Evolutionary conservation across 345 rosid species (phyloP).

Genomic region (Combretum micranthum): DNA sequence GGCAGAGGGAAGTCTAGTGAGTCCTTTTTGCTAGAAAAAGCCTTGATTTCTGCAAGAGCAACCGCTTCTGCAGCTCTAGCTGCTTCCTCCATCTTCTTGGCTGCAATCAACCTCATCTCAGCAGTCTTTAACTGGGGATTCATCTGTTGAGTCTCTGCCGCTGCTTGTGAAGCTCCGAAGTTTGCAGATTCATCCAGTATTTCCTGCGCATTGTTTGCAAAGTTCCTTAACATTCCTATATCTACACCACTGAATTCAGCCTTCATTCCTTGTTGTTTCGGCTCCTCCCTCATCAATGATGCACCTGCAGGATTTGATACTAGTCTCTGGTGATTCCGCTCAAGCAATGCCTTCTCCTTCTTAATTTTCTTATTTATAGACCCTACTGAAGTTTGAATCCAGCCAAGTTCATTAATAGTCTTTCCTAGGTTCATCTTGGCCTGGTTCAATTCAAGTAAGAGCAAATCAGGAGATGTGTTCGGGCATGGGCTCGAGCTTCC

Average conservation of each 20-base stretch:
- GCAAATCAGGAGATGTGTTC: constrained; percentile 58
- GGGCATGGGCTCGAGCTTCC: constrained; percentile 41
- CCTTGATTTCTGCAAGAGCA: constrained; percentile 64
- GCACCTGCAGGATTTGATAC: constrained; percentile 53
- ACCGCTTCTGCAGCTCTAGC: constrained; percentile 93
- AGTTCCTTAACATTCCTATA: background rate
- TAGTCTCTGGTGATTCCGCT: constrained; percentile 55
- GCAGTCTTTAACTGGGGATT: constrained; percentile 45
- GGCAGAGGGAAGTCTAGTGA: constrained; percentile 44
- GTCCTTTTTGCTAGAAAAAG: constrained; percentile 36
- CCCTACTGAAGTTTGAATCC: constrained; percentile 76
- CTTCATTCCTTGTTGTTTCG: background rate
- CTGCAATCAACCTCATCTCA: constrained; percentile 89
- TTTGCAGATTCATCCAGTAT: constrained; percentile 25
- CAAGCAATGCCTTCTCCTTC: constrained; percentile 63
- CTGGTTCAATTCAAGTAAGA: constrained; percentile 77
- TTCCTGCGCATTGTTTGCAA: background rate
- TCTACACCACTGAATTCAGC: background rate
- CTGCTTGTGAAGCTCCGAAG: constrained; percentile 19
- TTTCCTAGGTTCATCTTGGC: constrained; percentile 80
- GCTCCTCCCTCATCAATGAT: constrained; percentile 36
- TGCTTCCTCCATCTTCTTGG: constrained; percentile 98
- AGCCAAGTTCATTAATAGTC: constrained; percentile 74
- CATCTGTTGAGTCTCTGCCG: constrained; percentile 26
- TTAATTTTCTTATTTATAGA: constrained; percentile 70